A percentile compares a stretch with the other conserved stretches of the same genome.
Evolutionary conservation across 495 filamentous ascomycete species (phyloP).

Genomic region (Diplogelasinospora grovesii): DNA sequence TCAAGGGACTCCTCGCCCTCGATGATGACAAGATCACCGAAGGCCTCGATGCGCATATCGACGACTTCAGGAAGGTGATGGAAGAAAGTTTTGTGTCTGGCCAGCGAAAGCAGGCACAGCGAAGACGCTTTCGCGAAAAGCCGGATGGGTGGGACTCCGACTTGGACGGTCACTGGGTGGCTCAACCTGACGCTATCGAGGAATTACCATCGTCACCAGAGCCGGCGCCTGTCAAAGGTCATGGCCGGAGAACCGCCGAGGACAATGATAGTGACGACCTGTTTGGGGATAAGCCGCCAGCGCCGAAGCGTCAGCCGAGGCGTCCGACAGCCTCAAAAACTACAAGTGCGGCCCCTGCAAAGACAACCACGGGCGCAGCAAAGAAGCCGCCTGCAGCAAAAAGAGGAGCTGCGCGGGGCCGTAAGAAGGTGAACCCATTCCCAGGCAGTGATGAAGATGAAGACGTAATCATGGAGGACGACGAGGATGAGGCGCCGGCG

Average conservation of each 20-base stretch:
- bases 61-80: slow-evolving; percentile 58
- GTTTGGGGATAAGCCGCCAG: slow-evolving; percentile 28
- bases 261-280: slow-evolving; percentile 33
- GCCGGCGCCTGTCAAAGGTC: slow-evolving; percentile 34
- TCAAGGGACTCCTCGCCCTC: slow-evolving; percentile 66
- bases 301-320: slow-evolving; percentile 24
- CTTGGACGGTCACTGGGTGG: slow-evolving; percentile 75
- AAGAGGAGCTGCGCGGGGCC: slow-evolving; percentile 34
- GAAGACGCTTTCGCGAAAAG: slow-evolving; percentile 57
- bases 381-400: slow-evolving; percentile 36
- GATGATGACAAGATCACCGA: slow-evolving; percentile 55
- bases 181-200: slow-evolving; percentile 64
- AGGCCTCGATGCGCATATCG: slow-evolving; percentile 64
- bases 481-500: slow-evolving; percentile 44
- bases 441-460: slow-evolving; percentile 57
- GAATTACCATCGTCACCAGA: slow-evolving; percentile 34
- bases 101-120: slow-evolving; percentile 49
- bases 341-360: slow-evolving; percentile 26
- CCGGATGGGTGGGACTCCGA: slow-evolving; percentile 85
- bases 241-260: slow-evolving; percentile 21
- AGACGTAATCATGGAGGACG: slow-evolving; percentile 59
- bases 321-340: slow-evolving; percentile 31
- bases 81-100: slow-evolving; percentile 69
- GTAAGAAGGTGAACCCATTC: slow-evolving; percentile 46
- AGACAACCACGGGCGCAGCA: too few relatives aligned